Evolutionary conservation across 2,329 filamentous ascomycete species (phyloP), one percentile per base, ranked within the genome.

Genomic region (Dactylellina cionopaga): DNA sequence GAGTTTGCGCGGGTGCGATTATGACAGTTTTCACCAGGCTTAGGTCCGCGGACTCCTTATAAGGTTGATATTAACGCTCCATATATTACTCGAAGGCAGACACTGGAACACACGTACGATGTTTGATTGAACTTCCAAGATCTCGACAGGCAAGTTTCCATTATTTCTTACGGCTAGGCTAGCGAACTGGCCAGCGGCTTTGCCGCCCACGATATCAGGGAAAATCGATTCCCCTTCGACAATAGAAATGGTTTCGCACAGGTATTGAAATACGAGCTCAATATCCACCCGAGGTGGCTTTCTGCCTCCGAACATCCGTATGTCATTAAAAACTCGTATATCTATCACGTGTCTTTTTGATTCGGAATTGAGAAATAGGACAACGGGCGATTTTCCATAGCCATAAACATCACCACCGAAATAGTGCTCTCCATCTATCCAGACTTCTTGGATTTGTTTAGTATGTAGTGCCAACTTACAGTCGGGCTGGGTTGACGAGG

Each of bases 351-450:
- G 85, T 11, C 73, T 73, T 17, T 86, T 86, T 17, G 84, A 83
- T 1, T 77, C 72, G 10, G 44, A 13, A 1, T 54, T 22, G 11
- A 88, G 80, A 41, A 82, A 80, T 11, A 87, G 74, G 1, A 86
- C 81, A 19, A 83, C 75, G 3, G 86, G 85, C 5, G 83, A 83
- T 74, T 81, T 82, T 2, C 82, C 79, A 76, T 83, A 86, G 9
- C 79, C 80, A 77, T 85, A 88, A 59, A 83, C 84, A 77, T 88
- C 86, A 10, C 85, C 86, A 5, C 86, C 86, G 76, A 86, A 87
- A 76, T 84, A 83, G 24, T 82, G 82, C 33, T 79, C 74, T 46
- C 81, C 81, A 76, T 87, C 83, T 31, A 87, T 74, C 81, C 83
- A 84, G 75, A 83, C 83, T 74, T 88, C 85, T 6, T 87, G 77